These are phyloP conservation scores for Toxoplasma gondii DNA, from an alignment of 169 alveolate genomes.

Conservation along the genomic window DNA sequence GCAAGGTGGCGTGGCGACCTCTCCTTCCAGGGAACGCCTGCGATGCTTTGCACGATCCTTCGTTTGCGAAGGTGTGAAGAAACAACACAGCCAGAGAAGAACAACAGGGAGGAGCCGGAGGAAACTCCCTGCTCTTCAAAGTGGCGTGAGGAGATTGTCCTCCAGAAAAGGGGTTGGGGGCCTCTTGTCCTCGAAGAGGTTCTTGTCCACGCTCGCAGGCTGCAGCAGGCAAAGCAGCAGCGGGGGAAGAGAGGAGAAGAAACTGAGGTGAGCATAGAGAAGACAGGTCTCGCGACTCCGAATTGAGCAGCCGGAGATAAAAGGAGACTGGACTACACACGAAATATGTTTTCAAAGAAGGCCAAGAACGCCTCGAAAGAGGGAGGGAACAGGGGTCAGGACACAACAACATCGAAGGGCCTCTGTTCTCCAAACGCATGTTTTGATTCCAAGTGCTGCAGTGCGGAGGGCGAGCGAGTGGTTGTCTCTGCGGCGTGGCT, in stretches of 20 bases:
- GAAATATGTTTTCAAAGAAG: no score
- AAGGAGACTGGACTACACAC: no score
- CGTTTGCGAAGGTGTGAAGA: not conserved
- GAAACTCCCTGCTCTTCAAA: not conserved
- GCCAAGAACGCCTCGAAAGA: no score
- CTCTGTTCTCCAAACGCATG: no score
- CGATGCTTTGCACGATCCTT: not conserved
- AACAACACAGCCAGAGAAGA: not conserved
- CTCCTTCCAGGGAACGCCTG: slow-evolving; percentile 3
- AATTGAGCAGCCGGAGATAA: no score
- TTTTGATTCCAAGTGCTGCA: no score
- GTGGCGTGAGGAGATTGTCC: not conserved
- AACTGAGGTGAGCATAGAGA: not conserved
- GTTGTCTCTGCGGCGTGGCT: no score
- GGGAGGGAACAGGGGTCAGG: no score
- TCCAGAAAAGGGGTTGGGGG: slow-evolving; percentile 20
- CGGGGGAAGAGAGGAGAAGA: not conserved
- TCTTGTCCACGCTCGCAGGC: not conserved
- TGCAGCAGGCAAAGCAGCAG: not conserved
- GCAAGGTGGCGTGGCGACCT: slow-evolving; percentile 22
- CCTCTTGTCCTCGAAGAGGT: slow-evolving; percentile 13
- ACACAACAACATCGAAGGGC: no score
- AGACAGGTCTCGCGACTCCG: not conserved
- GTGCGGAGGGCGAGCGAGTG: no score
- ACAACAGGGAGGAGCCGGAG: not conserved